These are phyloP conservation scores for Lyophyllum decastes DNA, from an alignment of 768 basidiomycete genomes.

Conservation along the genomic window DNA sequence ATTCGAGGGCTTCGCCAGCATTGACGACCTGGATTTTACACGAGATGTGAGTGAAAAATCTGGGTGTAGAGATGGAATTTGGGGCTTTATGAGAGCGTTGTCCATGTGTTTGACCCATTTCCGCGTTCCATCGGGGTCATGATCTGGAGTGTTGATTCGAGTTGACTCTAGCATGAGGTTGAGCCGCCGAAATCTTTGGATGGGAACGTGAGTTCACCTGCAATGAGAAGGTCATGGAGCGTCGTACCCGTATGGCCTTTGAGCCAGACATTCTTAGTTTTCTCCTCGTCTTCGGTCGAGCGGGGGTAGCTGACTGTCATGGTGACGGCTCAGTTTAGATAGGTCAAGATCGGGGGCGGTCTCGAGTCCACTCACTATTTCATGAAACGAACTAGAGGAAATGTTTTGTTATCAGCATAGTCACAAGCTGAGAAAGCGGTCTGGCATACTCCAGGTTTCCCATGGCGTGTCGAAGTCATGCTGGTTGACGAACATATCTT, in stretches of 20 bases:
- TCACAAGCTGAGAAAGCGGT: not conserved
- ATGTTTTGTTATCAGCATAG: not conserved
- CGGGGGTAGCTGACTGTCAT: slow-evolving; percentile 38
- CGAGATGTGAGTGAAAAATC: not conserved
- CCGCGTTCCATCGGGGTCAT: slow-evolving; percentile 43
- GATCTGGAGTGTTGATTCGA: slow-evolving; percentile 48
- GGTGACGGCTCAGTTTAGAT: not conserved
- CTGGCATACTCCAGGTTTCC: slow-evolving; percentile 35
- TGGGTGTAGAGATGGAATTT: not conserved
- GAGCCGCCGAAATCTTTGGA: slow-evolving; percentile 42
- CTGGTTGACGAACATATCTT: slow-evolving; percentile 41
- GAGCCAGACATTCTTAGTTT: slow-evolving; percentile 48
- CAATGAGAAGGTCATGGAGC: not conserved
- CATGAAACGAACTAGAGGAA: slow-evolving; percentile 41
- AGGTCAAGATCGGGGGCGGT: not conserved
- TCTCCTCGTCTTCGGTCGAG: slow-evolving; percentile 40
- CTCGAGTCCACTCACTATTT: slow-evolving; percentile 39
- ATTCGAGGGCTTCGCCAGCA: slow-evolving; percentile 48
- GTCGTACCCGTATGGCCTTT: slow-evolving; percentile 48
- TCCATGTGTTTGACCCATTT: slow-evolving; percentile 50
- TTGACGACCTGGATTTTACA: slow-evolving; percentile 36
- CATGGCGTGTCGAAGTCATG: slow-evolving; percentile 36
- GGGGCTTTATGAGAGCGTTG: slow-evolving; percentile 41
- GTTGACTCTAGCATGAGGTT: slow-evolving; percentile 51
- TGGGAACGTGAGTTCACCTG: not conserved